Percentiles rank a stretch among this genome's conserved stretches.
Evolutionary conservation across 805 yeast genomes (phyloP).

Genomic region (Hanseniaspora meyeri): DNA sequence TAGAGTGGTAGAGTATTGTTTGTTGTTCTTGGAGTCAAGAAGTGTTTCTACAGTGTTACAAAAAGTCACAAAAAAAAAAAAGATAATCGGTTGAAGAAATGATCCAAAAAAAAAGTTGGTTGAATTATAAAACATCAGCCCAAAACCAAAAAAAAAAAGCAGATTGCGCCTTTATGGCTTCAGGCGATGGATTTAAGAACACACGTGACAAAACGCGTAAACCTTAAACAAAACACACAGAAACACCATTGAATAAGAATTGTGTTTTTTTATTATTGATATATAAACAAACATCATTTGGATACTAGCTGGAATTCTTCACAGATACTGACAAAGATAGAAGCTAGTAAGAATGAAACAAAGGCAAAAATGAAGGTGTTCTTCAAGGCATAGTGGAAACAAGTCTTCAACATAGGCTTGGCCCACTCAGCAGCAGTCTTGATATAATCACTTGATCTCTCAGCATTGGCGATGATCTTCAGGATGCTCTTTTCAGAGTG

Average conservation of each 20-base stretch:
- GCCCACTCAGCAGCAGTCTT: slow-evolving; percentile 43
- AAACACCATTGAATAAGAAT: too few relatives aligned
- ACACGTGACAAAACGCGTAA: too few relatives aligned
- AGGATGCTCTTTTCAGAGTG: slow-evolving; percentile 31
- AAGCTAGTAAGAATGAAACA: slow-evolving; percentile 26
- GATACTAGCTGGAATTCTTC: slow-evolving; percentile 48
- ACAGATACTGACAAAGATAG: slow-evolving; percentile 34
- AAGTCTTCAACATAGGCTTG: slow-evolving; percentile 33
- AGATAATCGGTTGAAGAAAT: too few relatives aligned
- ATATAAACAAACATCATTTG: background rate
- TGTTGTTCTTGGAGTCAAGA: too few relatives aligned
- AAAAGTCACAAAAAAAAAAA: background rate
- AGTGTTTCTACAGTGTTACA: too few relatives aligned
- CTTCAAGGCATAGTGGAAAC: slow-evolving; percentile 44
- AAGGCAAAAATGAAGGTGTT: slow-evolving; percentile 40
- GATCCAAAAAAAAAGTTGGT: too few relatives aligned
- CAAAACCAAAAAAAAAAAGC: too few relatives aligned
- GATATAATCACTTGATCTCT: slow-evolving; percentile 45
- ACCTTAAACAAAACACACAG: background rate
- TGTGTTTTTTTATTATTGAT: too few relatives aligned
- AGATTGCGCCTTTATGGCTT: too few relatives aligned
- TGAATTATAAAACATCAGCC: background rate
- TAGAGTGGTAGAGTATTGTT: too few relatives aligned
- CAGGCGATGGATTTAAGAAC: too few relatives aligned
- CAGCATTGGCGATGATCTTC: slow-evolving; percentile 39